phyloP scores from a whole-genome alignment of 305 asterid genomes.

The Rubia peregrina region DNA sequence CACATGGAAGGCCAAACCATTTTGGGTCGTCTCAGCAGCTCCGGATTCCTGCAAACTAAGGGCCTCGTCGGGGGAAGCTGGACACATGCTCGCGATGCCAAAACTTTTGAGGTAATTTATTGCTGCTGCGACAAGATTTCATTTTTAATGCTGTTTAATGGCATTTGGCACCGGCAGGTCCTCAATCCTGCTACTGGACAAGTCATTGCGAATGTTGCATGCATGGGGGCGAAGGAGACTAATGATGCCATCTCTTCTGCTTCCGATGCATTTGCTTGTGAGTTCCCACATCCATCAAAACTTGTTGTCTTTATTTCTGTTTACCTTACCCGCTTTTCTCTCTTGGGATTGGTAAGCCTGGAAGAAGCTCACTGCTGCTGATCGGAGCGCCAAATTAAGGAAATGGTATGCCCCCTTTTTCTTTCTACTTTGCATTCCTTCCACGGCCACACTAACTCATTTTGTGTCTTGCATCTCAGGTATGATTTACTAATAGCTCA shows the following conservation, averaged over 20 bases:
- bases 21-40: conserved; percentile 53
- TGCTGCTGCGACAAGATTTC: too few relatives aligned
- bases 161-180: conserved; percentile 35
- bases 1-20: conserved; percentile 53
- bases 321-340: conserved; percentile 2
- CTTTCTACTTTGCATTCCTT: too few relatives aligned
- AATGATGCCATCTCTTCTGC: conserved; percentile 89
- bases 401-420: conserved; percentile 44
- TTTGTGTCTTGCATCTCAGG: conserved; percentile 19
- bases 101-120: conserved; percentile 57
- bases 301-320: neutral
- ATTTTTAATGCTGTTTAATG: too few relatives aligned
- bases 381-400: conserved; percentile 75
- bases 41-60: conserved; percentile 68
- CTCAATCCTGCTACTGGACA: conserved; percentile 86
- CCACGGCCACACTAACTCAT: neutral
- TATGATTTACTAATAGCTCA: conserved; percentile 66
- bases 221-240: conserved; percentile 89
- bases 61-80: conserved; percentile 93
- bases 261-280: conserved; percentile 65
- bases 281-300: conserved; percentile 18
- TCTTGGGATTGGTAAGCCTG: conserved; percentile 44
- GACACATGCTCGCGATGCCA: conserved; percentile 82
- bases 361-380: conserved; percentile 91
- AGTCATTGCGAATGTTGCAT: conserved; percentile 69